These are phyloP conservation scores for Oxytropis ochrocephala DNA, from an alignment of 306 rosid species.

Conservation along the genomic window DNA sequence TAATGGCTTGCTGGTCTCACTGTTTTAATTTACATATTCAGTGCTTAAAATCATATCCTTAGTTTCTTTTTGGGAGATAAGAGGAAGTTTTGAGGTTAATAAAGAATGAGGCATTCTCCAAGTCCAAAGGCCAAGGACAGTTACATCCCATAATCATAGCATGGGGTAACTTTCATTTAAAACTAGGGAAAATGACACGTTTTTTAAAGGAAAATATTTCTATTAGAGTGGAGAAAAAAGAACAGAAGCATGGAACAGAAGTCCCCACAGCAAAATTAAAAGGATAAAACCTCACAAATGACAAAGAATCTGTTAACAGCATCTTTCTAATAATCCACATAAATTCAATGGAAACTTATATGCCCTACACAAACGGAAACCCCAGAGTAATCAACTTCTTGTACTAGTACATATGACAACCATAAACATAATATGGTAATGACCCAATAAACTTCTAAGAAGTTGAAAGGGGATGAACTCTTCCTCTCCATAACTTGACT, in stretches of 20 bases:
- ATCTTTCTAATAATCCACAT: conserved; percentile 6
- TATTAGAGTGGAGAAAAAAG: neutral
- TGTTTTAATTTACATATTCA: neutral
- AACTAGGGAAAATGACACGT: neutral
- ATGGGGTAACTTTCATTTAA: neutral
- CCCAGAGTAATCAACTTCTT: neutral
- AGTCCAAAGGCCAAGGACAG: neutral
- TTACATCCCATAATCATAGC: neutral
- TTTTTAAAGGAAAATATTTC: neutral
- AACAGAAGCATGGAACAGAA: neutral
- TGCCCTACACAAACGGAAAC: conserved; percentile 1
- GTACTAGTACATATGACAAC: neutral
- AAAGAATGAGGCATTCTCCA: conserved; percentile 5
- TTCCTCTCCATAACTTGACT: neutral
- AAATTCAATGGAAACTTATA: neutral
- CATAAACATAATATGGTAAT: neutral
- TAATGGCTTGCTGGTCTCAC: neutral
- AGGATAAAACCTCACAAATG: neutral
- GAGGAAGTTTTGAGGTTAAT: neutral
- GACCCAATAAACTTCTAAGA: neutral
- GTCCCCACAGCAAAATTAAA: neutral
- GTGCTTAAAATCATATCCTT: neutral
- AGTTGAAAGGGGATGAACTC: neutral
- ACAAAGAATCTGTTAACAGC: neutral
- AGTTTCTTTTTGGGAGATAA: neutral